Percentiles rank a stretch among this genome's conserved stretches.
phyloP scores from a whole-genome alignment of 1,284 basidiomycete species.

The Ceratobasidium sp. region DNA sequence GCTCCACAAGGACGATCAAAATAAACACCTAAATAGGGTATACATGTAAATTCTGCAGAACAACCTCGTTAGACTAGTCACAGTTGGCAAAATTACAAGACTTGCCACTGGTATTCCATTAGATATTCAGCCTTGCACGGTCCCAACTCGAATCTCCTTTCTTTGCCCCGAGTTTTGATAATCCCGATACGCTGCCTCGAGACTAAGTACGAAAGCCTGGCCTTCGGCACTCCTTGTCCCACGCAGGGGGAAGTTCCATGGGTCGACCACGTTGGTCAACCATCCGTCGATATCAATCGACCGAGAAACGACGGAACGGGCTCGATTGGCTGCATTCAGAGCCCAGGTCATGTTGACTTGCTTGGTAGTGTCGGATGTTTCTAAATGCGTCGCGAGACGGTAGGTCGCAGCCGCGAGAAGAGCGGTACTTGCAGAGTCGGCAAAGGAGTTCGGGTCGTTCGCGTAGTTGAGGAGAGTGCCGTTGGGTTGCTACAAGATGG shows the following conservation, averaged over 20 bases:
- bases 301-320: constrained; percentile 42
- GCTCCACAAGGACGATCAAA: too few relatives aligned
- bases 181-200: constrained; percentile 73
- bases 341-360: constrained; percentile 37
- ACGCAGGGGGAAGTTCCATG: constrained; percentile 58
- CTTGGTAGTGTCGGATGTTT: constrained; percentile 31
- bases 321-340: constrained; percentile 38
- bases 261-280: constrained; percentile 75
- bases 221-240: constrained; percentile 64
- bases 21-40: too few relatives aligned
- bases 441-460: constrained; percentile 59
- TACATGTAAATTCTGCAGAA: too few relatives aligned
- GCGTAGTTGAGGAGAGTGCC: constrained; percentile 78
- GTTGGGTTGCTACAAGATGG: constrained; percentile 54
- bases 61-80: too few relatives aligned
- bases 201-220: constrained; percentile 72
- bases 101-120: too few relatives aligned
- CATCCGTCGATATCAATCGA: constrained; percentile 65
- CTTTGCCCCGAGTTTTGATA: constrained; percentile 46
- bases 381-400: constrained; percentile 55
- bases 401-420: constrained; percentile 81
- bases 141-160: background rate
- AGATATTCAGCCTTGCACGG: too few relatives aligned
- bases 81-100: too few relatives aligned
- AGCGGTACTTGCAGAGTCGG: constrained; percentile 76